Conservation (phyloP, 75 land plant species). For the Pseudotsuga menziesii region DNA sequence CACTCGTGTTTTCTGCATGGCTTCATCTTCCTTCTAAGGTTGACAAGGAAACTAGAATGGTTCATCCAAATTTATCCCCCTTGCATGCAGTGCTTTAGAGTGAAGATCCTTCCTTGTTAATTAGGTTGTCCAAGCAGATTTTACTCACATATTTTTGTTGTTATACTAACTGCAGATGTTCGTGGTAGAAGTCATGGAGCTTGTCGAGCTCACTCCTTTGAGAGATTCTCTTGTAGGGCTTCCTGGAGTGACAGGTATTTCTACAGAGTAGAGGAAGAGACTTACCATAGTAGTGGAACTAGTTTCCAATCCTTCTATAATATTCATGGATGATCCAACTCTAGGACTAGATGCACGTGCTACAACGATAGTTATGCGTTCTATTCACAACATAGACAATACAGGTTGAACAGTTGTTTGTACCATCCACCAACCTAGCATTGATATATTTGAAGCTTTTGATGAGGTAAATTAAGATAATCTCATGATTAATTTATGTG, state of each 20-base stretch:
- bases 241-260: conserved; percentile 46
- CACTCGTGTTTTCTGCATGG: too few species aligned
- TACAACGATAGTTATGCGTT: conserved; percentile 69
- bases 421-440: conserved; percentile 67
- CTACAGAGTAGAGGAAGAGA: conserved; percentile 48
- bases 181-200: conserved; percentile 55
- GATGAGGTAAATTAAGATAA: conserved; percentile 42
- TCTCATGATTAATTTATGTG: too few species aligned
- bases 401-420: conserved; percentile 68
- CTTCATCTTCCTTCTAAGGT: too few species aligned
- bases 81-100: conserved; percentile 13
- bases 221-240: conserved; percentile 45
- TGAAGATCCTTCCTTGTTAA: conserved; percentile 16
- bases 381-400: conserved; percentile 64
- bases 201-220: conserved; percentile 42
- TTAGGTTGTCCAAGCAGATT: neutral
- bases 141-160: too few species aligned
- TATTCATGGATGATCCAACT: conserved; percentile 68
- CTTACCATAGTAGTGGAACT: conserved; percentile 61
- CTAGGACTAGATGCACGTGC: conserved; percentile 64
- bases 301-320: conserved; percentile 74
- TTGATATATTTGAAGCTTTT: conserved; percentile 73
- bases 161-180: conserved; percentile 17
- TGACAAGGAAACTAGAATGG: too few species aligned
- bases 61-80: neutral